Evolutionary conservation across 495 filamentous ascomycete species (phyloP).

Genomic region (Tuber calosporum): DNA sequence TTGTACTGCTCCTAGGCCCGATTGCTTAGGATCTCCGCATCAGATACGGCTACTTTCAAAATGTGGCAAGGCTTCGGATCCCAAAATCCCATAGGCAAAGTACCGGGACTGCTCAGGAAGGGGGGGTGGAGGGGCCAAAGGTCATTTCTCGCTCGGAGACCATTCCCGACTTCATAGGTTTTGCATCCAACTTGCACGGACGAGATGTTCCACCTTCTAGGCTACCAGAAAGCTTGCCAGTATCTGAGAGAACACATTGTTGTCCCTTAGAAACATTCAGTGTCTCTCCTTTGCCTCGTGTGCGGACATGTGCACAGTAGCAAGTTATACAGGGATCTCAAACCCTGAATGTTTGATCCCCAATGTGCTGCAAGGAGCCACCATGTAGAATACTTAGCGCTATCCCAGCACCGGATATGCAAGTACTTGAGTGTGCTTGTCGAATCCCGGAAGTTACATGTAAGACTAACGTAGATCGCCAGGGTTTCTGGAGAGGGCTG

Average conservation of each 20-base stretch:
- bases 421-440: background rate
- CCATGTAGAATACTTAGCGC: background rate
- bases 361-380: background rate
- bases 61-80: background rate
- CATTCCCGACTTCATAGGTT: background rate
- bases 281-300: background rate
- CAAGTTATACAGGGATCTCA: background rate
- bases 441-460: background rate
- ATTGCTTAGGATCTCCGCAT: background rate
- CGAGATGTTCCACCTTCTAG: background rate
- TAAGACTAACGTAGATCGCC: background rate
- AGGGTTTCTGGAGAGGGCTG: background rate
- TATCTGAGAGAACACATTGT: background rate
- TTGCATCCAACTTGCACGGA: background rate
- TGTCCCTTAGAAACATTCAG: background rate
- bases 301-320: background rate
- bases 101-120: background rate
- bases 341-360: background rate
- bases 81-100: background rate
- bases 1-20: background rate
- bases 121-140: background rate
- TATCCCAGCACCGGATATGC: background rate
- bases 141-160: background rate
- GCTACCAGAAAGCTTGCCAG: background rate
- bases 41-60: background rate